Conservation (phyloP, 192 early-diverging fungal species). For the Radiomyces spectabilis region DNA sequence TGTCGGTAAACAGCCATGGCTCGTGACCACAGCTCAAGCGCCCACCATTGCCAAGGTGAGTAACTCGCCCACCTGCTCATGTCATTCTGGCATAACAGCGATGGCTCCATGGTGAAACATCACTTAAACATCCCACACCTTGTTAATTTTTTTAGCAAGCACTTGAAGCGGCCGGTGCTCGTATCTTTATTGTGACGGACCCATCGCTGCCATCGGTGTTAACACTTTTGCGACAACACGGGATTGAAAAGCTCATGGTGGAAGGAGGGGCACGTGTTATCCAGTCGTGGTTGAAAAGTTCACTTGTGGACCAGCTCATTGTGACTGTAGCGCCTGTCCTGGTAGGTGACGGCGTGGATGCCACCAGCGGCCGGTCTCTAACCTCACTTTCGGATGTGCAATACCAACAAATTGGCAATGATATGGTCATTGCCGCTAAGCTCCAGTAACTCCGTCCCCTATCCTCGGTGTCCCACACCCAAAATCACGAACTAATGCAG, state of each 20-base stretch:
- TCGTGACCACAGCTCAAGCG: conserved; percentile 30
- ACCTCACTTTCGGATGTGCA: neutral
- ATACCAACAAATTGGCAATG: neutral
- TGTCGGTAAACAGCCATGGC: conserved; percentile 45
- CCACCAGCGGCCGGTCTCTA: too few species aligned
- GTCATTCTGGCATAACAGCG: too few species aligned
- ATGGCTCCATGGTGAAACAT: too few species aligned
- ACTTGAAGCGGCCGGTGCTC: conserved; percentile 55
- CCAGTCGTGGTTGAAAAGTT: conserved; percentile 44
- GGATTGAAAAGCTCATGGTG: conserved; percentile 68
- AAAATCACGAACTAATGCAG: too few species aligned
- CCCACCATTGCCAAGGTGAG: neutral
- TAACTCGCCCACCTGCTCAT: too few species aligned
- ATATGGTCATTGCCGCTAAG: neutral
- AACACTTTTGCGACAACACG: conserved; percentile 12
- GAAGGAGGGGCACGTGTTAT: conserved; percentile 84
- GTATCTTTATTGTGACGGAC: conserved; percentile 31
- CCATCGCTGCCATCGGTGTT: too few species aligned
- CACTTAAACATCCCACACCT: too few species aligned
- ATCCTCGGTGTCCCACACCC: too few species aligned
- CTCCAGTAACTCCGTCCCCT: too few species aligned
- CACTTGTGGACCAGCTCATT: conserved; percentile 41
- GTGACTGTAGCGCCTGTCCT: conserved; percentile 68
- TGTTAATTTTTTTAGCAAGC: conserved; percentile 1
- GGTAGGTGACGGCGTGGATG: conserved; percentile 47